Evolutionary conservation across 345 rosid species (phyloP).

Genomic region (Hirschfeldia incana): DNA sequence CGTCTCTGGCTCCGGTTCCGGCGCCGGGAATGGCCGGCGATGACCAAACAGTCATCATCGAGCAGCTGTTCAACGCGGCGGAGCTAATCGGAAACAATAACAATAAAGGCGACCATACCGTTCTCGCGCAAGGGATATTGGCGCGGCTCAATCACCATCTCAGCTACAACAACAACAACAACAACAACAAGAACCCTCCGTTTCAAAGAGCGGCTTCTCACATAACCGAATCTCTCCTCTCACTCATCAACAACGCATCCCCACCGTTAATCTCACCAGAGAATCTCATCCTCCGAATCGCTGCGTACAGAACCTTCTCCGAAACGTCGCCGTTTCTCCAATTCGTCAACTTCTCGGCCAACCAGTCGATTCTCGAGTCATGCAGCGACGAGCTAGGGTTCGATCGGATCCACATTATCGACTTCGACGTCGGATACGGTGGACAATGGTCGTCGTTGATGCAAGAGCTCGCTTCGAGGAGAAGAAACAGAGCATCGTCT

Average conservation of each 20-base stretch:
- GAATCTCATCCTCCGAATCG: conserved; percentile 66
- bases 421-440: conserved; percentile 86
- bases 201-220: conserved; percentile 76
- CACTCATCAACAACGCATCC: conserved; percentile 45
- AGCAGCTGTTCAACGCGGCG: conserved; percentile 80
- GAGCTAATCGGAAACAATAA: conserved; percentile 67
- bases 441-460: conserved; percentile 94
- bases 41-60: conserved; percentile 67
- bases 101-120: conserved; percentile 50
- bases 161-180: conserved; percentile 82
- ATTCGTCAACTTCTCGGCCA: conserved; percentile 82
- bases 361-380: conserved; percentile 80
- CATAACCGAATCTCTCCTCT: conserved; percentile 73
- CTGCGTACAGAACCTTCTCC: conserved; percentile 82
- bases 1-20: conserved; percentile 19
- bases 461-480: conserved; percentile 69
- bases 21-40: conserved; percentile 48
- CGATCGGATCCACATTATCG: conserved; percentile 70
- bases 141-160: conserved; percentile 99
- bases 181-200: conserved; percentile 47
- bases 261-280: conserved; percentile 43
- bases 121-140: conserved; percentile 99
- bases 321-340: conserved; percentile 85
- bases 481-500: conserved; percentile 49
- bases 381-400: conserved; percentile 51